Evolutionary conservation across 768 basidiomycete genomes (phyloP), one percentile per base, ranked within the genome.

Genomic region (Hortiboletus campestris): DNA sequence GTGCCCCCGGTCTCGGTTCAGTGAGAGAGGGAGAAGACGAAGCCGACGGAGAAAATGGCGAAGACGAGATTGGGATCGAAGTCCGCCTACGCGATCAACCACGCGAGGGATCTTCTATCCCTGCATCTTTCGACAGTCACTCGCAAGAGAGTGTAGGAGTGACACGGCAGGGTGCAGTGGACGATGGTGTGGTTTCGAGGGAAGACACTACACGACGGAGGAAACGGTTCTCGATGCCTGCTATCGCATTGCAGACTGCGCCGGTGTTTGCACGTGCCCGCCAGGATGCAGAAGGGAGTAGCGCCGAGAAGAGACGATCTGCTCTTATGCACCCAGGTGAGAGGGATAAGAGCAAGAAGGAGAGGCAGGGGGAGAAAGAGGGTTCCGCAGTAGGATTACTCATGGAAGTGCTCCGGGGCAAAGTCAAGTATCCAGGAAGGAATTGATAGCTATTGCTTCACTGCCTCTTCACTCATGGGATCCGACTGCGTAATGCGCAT

Each of bases 161-260:
- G 36, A 22, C 28, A 20, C 19, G 1, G n/a, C 53, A 32, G 5
- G 46, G 3, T 10, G 13, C 42, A 10, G 22, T 16, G 49, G 62
- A 55, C 5, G 57, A 60, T 1, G 50, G 17, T 9, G 46, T 57
- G 36, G 29, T 70, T 46, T 63, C 76, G 55, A 76, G 67, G 62
- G 88, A 88, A 65, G 80, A 88, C 57, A 88, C 86, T 0, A 80
- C 78, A 42, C 73, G 85, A 60, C 69, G 83, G 63, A 76, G 75
- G 63, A 88, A 89, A 65, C 80, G 88, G 38, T 90, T 90, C 63
- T 91, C 90, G 46, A 57, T 88, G 47, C 88, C 89, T 44, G 87
- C 87, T n/a, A 76, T 92, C 36, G 88, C 86, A 36, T 60, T 91
- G 67, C 88, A 91, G 60, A 84, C 84, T 31, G 83, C 84, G 31